Conservation (phyloP, 2,329 filamentous ascomycete species). For the Botrytis squamosa region DNA sequence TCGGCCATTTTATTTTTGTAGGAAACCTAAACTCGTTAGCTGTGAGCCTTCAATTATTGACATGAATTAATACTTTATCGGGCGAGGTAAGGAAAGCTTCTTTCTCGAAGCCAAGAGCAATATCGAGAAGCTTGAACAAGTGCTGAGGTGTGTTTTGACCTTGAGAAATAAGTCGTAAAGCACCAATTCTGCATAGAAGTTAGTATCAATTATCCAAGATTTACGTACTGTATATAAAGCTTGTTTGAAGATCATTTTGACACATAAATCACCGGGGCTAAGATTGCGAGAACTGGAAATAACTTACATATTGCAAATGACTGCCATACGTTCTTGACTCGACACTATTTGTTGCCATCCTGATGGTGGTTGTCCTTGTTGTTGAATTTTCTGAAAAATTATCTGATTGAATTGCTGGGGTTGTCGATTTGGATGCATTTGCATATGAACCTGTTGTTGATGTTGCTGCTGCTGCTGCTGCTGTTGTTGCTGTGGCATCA, state of each 20-base stretch:
- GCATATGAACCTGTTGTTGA: conserved; percentile 12
- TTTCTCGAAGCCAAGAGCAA: conserved; percentile 37
- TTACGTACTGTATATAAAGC: not conserved
- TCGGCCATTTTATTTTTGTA: conserved; percentile 34
- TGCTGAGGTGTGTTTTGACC: conserved; percentile 25
- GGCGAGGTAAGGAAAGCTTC: conserved; percentile 35
- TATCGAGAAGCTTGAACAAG: conserved; percentile 35
- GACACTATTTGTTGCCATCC: conserved; percentile 36
- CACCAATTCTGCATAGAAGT: conserved; percentile 31
- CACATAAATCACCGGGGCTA: not conserved
- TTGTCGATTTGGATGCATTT: conserved; percentile 15
- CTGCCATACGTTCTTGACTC: conserved; percentile 35
- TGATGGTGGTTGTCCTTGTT: conserved; percentile 26
- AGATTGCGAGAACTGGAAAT: not conserved
- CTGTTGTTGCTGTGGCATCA: conserved; percentile 36
- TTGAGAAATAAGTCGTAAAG: conserved; percentile 35
- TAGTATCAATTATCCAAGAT: conserved; percentile 9
- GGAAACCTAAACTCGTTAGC: conserved; percentile 31
- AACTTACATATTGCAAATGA: conserved; percentile 36
- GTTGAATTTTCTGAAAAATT: conserved; percentile 36
- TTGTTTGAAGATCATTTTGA: not conserved
- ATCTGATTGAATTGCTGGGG: conserved; percentile 32
- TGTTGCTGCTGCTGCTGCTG: conserved; percentile 31
- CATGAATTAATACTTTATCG: conserved; percentile 32
- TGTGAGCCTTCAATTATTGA: not conserved